Conservation (phyloP, 345 rosid genomes). For the Hevea brasiliensis region DNA sequence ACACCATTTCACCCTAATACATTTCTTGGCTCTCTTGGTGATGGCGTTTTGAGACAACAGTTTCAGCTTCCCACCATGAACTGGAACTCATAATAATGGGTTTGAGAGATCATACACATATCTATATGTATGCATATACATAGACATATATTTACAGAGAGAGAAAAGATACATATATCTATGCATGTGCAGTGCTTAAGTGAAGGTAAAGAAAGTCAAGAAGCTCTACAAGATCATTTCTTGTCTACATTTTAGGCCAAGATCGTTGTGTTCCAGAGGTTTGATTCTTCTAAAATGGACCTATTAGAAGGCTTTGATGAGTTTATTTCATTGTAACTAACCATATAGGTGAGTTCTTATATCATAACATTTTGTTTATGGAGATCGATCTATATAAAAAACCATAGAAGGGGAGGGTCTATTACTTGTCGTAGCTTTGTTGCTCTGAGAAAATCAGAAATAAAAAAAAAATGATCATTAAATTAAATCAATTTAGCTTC, state of each 20-base stretch:
- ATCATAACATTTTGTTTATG: background rate
- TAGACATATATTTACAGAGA: no score
- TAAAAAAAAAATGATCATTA: no score
- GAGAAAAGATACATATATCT: no score
- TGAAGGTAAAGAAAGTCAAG: background rate
- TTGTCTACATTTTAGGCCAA: background rate
- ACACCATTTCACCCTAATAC: slow-evolving; percentile 46
- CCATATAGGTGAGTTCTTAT: slow-evolving; percentile 2
- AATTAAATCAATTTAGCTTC: no score
- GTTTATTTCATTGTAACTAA: slow-evolving; percentile 12
- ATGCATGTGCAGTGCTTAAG: background rate
- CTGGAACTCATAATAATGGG: slow-evolving; percentile 29
- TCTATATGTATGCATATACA: background rate
- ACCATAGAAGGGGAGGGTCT: no score
- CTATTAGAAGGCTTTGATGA: no score
- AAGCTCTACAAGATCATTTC: background rate
- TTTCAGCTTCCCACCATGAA: slow-evolving; percentile 55
- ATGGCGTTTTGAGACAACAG: slow-evolving; percentile 56
- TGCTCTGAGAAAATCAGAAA: no score
- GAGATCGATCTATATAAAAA: no score
- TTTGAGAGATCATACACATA: background rate
- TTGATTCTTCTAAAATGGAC: no score
- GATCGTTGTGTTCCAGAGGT: background rate
- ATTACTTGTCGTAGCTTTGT: no score
- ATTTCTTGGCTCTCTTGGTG: slow-evolving; percentile 42